Percentiles rank a stretch among this genome's conserved stretches.
Evolutionary conservation across 108 stramenopile species (phyloP).

Genomic region (Skeletonema grethae): DNA sequence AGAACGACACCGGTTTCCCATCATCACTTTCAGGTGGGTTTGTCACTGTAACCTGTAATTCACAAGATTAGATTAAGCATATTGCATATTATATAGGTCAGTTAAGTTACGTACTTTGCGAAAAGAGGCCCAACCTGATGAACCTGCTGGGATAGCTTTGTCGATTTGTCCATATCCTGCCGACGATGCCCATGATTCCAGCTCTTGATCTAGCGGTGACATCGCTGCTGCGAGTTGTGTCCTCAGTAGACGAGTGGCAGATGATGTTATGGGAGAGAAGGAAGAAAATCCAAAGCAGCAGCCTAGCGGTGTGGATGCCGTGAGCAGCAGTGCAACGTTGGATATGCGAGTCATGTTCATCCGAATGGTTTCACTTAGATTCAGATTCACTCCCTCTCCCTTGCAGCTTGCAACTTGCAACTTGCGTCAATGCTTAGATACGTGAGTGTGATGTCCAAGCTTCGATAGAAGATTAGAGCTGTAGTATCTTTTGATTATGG

Average conservation of each 20-base stretch:
- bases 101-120: too few relatives aligned
- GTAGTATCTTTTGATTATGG: too few relatives aligned
- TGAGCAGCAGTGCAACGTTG: neutral
- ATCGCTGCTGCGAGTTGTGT: constrained; percentile 16
- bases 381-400: too few relatives aligned
- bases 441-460: too few relatives aligned
- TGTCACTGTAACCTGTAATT: constrained; percentile 42
- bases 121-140: constrained; percentile 60
- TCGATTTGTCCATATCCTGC: constrained; percentile 40
- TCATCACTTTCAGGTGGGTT: constrained; percentile 26
- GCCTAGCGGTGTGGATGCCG: neutral
- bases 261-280: neutral
- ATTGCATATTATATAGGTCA: too few relatives aligned
- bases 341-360: neutral
- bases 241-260: neutral
- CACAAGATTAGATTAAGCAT: too few relatives aligned
- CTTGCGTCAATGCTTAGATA: too few relatives aligned
- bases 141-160: constrained; percentile 39
- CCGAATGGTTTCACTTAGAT: too few relatives aligned
- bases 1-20: constrained; percentile 39
- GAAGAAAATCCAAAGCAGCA: neutral
- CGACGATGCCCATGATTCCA: constrained; percentile 34
- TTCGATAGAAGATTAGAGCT: too few relatives aligned
- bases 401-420: too few relatives aligned
- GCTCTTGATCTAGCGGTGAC: constrained; percentile 40